A percentile compares a stretch with the other conserved stretches of the same genome.
These are phyloP conservation scores for Russula compacta DNA, from an alignment of 768 basidiomycete species.

Conservation along the genomic window DNA sequence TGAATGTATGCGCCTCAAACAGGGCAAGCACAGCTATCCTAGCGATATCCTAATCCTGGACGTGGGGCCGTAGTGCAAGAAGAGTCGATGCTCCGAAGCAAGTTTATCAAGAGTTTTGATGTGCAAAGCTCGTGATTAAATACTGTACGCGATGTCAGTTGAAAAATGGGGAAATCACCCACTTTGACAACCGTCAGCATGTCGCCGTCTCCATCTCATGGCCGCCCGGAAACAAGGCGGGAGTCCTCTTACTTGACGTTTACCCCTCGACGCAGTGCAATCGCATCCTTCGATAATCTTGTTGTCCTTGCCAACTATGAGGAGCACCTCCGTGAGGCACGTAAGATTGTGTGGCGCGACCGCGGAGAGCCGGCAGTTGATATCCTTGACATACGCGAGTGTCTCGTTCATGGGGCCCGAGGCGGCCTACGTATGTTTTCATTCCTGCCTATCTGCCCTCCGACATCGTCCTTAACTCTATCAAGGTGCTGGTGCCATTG, in stretches of 20 bases:
- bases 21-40: neutral
- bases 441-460: neutral
- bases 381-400: conserved; percentile 50
- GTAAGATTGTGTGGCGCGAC: conserved; percentile 78
- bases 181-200: neutral
- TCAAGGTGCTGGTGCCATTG: conserved; percentile 71
- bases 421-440: conserved; percentile 61
- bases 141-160: neutral
- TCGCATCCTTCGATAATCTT: conserved; percentile 66
- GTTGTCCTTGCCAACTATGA: conserved; percentile 83
- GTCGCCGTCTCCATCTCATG: neutral
- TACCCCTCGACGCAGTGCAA: conserved; percentile 34
- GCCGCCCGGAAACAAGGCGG: conserved; percentile 17
- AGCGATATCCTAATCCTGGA: neutral
- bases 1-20: neutral
- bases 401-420: conserved; percentile 57
- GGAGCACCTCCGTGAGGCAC: conserved; percentile 60
- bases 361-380: conserved; percentile 70
- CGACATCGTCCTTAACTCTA: neutral
- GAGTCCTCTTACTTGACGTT: conserved; percentile 38
- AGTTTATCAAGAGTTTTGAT: no score
- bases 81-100: neutral
- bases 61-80: neutral
- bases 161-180: neutral
- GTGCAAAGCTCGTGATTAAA: neutral